A percentile compares a stretch with the other conserved stretches of the same genome.
Conservation (phyloP, 345 rosid genomes). For the Hypericum perforatum region DNA sequence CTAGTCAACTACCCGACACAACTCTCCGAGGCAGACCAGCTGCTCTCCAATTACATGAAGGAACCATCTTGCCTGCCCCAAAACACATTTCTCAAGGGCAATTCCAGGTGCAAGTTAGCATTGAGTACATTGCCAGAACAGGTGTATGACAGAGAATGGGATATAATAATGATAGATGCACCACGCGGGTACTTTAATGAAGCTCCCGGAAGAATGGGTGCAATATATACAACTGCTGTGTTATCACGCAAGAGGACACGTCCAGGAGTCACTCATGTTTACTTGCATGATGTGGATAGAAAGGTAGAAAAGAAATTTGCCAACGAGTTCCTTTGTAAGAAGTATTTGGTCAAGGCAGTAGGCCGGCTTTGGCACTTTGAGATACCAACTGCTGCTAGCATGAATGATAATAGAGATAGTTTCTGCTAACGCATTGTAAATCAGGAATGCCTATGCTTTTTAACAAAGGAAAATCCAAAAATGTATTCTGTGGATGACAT, state of each 20-base stretch:
- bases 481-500: too few species aligned
- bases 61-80: neutral
- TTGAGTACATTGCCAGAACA: conserved; percentile 3
- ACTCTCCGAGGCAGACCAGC: neutral
- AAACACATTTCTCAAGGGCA: neutral
- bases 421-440: neutral
- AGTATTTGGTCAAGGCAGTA: conserved; percentile 5
- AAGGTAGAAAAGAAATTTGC: conserved; percentile 3
- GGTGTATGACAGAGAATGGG: conserved; percentile 8
- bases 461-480: too few species aligned
- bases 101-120: conserved; percentile 1
- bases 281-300: conserved; percentile 5
- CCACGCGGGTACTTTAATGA: conserved; percentile 6
- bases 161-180: conserved; percentile 4
- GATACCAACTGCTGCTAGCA: neutral
- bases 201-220: conserved; percentile 5
- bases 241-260: neutral
- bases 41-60: neutral
- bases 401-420: neutral
- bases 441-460: too few species aligned
- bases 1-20: conserved; percentile 4
- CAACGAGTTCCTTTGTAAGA: conserved; percentile 1
- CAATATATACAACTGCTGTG: conserved; percentile 8
- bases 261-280: conserved; percentile 1
- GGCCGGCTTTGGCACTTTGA: conserved; percentile 9